Conservation (phyloP, 305 asterid species). For the Fraxinus dipetala region DNA sequence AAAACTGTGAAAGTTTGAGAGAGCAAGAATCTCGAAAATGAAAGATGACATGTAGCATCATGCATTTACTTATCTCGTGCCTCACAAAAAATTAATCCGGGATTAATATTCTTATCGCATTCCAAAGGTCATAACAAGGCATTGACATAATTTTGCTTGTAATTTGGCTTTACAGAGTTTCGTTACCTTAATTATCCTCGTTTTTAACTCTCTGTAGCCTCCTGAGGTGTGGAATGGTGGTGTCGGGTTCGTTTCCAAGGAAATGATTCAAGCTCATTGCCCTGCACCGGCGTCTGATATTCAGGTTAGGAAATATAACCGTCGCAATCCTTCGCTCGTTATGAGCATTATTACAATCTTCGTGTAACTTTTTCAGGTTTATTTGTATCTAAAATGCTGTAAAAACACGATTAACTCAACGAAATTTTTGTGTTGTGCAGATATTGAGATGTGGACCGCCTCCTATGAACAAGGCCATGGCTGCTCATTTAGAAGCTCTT, state of each 20-base stretch:
- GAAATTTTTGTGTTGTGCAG: constrained; percentile 28
- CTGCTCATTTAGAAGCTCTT: constrained; percentile 54
- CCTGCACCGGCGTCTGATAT: constrained; percentile 82
- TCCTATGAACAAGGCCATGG: constrained; percentile 67
- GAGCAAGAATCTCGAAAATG: neutral
- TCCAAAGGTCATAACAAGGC: neutral
- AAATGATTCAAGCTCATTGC: constrained; percentile 77
- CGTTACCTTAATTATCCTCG: neutral
- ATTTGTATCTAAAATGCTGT: neutral
- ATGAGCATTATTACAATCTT: neutral
- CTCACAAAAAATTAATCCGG: neutral
- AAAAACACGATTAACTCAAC: neutral
- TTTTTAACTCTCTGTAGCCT: constrained; percentile 45
- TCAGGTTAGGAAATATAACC: constrained; percentile 37
- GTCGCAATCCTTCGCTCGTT: neutral
- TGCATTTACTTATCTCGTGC: neutral
- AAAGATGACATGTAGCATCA: neutral
- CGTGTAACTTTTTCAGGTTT: neutral
- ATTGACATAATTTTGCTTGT: neutral
- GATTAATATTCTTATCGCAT: neutral
- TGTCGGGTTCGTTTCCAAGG: constrained; percentile 83
- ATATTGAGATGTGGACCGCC: constrained; percentile 60
- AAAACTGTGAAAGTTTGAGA: neutral
- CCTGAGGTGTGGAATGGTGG: constrained; percentile 90
- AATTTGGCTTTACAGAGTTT: neutral